phyloP scores from a whole-genome alignment of 2,329 filamentous ascomycete species.

The Epichloe festucae region DNA sequence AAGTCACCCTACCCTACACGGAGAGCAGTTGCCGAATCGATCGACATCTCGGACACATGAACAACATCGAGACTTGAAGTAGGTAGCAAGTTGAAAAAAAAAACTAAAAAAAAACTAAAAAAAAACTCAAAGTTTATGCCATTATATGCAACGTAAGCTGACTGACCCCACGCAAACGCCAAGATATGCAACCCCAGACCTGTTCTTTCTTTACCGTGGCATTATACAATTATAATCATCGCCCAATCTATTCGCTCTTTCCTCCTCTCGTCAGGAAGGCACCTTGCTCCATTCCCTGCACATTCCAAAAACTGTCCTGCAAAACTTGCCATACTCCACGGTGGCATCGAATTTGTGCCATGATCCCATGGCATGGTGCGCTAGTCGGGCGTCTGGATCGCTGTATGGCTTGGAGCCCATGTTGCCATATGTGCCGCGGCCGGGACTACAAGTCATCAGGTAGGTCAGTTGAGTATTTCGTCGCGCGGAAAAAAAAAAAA shows the following conservation, averaged over 20 bases:
- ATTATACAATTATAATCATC: not conserved
- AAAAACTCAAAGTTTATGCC: not conserved
- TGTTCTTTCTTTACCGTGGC: not conserved
- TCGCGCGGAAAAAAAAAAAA: too few species aligned
- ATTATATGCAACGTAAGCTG: not conserved
- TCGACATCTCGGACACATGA: too few species aligned
- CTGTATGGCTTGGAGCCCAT: slow-evolving; percentile 13
- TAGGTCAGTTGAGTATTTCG: not conserved
- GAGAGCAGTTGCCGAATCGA: too few species aligned
- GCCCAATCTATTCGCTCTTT: not conserved
- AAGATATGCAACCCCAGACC: not conserved
- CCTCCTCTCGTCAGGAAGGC: not conserved
- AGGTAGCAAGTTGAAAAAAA: not conserved
- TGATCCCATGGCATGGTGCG: slow-evolving; percentile 12
- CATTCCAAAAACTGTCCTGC: slow-evolving; percentile 11
- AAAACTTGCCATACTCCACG: slow-evolving; percentile 14
- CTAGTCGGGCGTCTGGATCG: slow-evolving; percentile 10
- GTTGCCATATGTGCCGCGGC: slow-evolving; percentile 12
- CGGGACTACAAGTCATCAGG: slow-evolving; percentile 6
- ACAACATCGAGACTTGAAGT: too few species aligned
- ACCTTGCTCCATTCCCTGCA: slow-evolving; percentile 12
- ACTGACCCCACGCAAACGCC: not conserved
- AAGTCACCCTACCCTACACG: too few species aligned
- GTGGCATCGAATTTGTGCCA: slow-evolving; percentile 11
- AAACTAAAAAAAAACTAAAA: too few species aligned